Base-by-base conservation (phyloP, 192 early-diverging fungal species). In the Coemansia erecta region DNA sequence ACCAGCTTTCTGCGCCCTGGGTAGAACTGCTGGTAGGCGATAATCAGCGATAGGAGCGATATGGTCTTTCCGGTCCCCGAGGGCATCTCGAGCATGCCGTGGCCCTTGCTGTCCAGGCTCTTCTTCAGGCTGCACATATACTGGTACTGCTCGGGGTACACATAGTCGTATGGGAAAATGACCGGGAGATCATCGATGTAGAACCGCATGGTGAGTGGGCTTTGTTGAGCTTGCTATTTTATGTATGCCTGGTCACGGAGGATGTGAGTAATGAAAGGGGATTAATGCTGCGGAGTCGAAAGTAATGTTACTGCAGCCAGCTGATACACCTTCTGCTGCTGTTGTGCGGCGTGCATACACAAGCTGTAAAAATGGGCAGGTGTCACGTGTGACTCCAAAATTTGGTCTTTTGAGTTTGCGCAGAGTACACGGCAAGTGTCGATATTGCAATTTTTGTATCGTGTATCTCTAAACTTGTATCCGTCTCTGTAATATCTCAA, bases 11-110 rank as follows among this genome's bases (percentile, higher is more conserved):
- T 79, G 65, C 94, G 88, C 62, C 95, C 91, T 8, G 91, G 89
- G 60, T 95, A 92, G 63, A 84, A 85, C 87, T 91, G 85, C 80
- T 97, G 95, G 75, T 98, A 98, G 11, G 98, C 85, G 10, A 99
- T 86, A 60, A 99, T 98, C 9, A 99, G 77, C 3, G 96, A 95
- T 18, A 99, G 68, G 8, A 99, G 85, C 9, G 96, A 90, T 8
- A 99, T 85, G 2, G 98, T 99, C 69, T 99, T 99, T 40, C 98
- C 98, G 6, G 98, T 99, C 43, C 98, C 98, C 17, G 95, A 98
- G 31, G 98, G 98, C 93, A 98, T 98, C 80, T 99, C 98, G 6
- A 99, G 82, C 61, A 99, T 86, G 44, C 90, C 94, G 66, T 98
- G 94, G 45, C 98, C 98, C 84, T 90, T 84, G 33, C 87, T 88